A percentile compares a stretch with the other conserved stretches of the same genome.
These are phyloP conservation scores for Colletotrichum truncatum DNA, from an alignment of 2,329 filamentous ascomycete genomes.

Conservation along the genomic window DNA sequence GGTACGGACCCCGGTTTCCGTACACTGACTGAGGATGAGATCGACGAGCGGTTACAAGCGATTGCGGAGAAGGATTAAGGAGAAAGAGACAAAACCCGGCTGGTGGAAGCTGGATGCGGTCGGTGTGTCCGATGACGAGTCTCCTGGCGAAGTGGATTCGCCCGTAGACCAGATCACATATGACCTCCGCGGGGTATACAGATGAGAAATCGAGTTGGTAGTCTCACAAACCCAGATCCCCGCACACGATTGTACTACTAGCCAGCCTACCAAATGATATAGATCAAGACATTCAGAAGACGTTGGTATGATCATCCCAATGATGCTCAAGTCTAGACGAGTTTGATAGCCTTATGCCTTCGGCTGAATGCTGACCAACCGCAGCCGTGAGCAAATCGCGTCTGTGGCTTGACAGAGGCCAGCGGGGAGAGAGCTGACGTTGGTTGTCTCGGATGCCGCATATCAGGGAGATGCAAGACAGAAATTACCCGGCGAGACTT, in stretches of 20 bases:
- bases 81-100: slow-evolving; percentile 30
- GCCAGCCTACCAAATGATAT: slow-evolving; percentile 33
- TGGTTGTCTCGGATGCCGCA: neutral
- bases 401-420: slow-evolving; percentile 5
- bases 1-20: slow-evolving; percentile 84
- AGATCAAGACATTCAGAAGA: slow-evolving; percentile 36
- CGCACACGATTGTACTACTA: slow-evolving; percentile 32
- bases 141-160: slow-evolving; percentile 7
- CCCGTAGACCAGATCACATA: slow-evolving; percentile 12
- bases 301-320: slow-evolving; percentile 18
- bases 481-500: neutral
- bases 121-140: slow-evolving; percentile 18
- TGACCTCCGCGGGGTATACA: slow-evolving; percentile 17
- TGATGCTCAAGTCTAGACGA: neutral
- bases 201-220: slow-evolving; percentile 12
- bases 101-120: slow-evolving; percentile 17
- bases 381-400: neutral
- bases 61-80: slow-evolving; percentile 97
- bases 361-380: slow-evolving; percentile 29
- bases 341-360: slow-evolving; percentile 21
- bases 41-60: slow-evolving; percentile 96
- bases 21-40: slow-evolving; percentile 94
- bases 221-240: slow-evolving; percentile 17
- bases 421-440: slow-evolving; percentile 7
- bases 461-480: neutral